phyloP scores from a whole-genome alignment of 176 grass and related monocot genomes.

The Aegilops tauschii region DNA sequence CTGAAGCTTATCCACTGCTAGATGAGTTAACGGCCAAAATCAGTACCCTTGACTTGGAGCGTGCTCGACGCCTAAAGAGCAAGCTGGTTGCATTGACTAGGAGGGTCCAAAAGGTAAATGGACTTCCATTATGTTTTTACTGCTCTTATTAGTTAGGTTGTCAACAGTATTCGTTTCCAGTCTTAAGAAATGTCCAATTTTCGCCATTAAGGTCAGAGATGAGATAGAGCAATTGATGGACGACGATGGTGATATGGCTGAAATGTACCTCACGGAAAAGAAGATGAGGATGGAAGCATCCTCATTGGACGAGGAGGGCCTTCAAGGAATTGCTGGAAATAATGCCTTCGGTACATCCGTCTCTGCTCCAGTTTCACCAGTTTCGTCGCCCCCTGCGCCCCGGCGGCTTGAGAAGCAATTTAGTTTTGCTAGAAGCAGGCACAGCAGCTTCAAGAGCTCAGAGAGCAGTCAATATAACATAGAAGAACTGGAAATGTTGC shows the following conservation, averaged over 20 bases:
- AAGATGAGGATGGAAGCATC: constrained; percentile 68
- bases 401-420: constrained; percentile 65
- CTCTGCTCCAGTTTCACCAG: constrained; percentile 88
- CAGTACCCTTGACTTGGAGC: constrained; percentile 87
- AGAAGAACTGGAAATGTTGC: constrained; percentile 86
- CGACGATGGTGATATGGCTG: constrained; percentile 97
- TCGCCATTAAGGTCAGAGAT: constrained; percentile 71
- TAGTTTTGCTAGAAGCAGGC: constrained; percentile 65
- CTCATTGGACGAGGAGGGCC: constrained; percentile 46
- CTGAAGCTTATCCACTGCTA: constrained; percentile 85
- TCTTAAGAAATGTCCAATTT: constrained; percentile 7
- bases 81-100: constrained; percentile 81
- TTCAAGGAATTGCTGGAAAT: constrained; percentile 45
- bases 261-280: constrained; percentile 99
- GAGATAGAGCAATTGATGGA: constrained; percentile 98
- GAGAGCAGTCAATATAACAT: constrained; percentile 54
- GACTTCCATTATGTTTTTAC: background rate
- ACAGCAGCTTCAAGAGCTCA: constrained; percentile 68
- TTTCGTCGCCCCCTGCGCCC: constrained; percentile 43
- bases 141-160: background rate
- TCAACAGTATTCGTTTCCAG: background rate
- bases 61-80: constrained; percentile 77
- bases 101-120: constrained; percentile 89
- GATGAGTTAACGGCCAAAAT: constrained; percentile 83
- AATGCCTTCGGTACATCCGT: constrained; percentile 48